Conservation (phyloP, 2,329 filamentous ascomycete species). For the Beauveria rudraprayagi region DNA sequence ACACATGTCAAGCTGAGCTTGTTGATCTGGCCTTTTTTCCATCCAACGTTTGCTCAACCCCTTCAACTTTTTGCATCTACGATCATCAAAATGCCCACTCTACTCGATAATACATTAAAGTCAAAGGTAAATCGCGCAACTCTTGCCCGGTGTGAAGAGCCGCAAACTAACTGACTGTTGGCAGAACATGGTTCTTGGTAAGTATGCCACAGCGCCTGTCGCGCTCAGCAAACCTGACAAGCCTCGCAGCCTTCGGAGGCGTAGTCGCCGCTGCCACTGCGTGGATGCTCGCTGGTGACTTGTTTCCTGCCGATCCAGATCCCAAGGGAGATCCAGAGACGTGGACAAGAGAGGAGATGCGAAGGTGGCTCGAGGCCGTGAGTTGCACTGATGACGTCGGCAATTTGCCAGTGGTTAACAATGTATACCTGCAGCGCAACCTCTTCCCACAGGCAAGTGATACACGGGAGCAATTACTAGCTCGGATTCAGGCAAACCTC, state of each 20-base stretch:
- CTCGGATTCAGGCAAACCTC: constrained; percentile 39
- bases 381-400: constrained; percentile 26
- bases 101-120: constrained; percentile 58
- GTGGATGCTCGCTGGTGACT: constrained; percentile 76
- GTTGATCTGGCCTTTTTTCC: background rate
- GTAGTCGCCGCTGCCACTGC: constrained; percentile 74
- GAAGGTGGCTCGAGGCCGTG: constrained; percentile 74
- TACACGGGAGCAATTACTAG: constrained; percentile 38
- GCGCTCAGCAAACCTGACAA: constrained; percentile 16
- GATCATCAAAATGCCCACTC: constrained; percentile 53
- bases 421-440: constrained; percentile 30
- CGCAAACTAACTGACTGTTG: background rate
- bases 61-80: background rate
- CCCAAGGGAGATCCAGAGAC: constrained; percentile 62
- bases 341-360: constrained; percentile 77
- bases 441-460: constrained; percentile 36
- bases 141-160: background rate
- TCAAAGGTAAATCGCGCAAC: constrained; percentile 48
- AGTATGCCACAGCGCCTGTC: constrained; percentile 10
- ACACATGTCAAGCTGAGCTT: background rate
- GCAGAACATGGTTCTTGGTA: constrained; percentile 65
- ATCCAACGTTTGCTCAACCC: background rate
- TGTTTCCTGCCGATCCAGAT: constrained; percentile 69
- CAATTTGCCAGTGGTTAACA: background rate
- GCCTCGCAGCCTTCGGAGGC: constrained; percentile 63